phyloP scores from a whole-genome alignment of 306 rosid species.

The Quercus bicolor region DNA sequence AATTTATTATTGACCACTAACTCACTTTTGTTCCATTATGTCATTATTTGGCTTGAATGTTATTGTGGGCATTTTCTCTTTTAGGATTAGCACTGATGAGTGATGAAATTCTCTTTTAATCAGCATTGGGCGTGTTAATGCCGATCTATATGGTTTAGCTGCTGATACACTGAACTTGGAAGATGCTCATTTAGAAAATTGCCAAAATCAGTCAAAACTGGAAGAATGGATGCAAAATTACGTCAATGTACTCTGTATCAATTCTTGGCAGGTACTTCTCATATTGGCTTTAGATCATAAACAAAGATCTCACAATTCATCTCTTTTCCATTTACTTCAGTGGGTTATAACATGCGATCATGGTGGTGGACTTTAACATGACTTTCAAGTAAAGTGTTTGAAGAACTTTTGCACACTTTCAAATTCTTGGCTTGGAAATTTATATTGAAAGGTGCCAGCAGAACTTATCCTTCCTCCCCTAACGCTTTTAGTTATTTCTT shows the following conservation, averaged over 20 bases:
- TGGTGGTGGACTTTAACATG: not conserved
- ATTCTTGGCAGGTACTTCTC: slow-evolving; percentile 86
- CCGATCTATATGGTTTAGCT: slow-evolving; percentile 75
- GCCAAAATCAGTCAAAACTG: slow-evolving; percentile 40
- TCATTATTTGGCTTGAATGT: slow-evolving; percentile 5
- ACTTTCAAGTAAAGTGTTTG: not conserved
- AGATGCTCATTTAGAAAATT: slow-evolving; percentile 24
- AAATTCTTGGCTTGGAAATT: not conserved
- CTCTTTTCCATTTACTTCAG: not conserved
- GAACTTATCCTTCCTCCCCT: not conserved
- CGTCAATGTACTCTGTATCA: slow-evolving; percentile 70
- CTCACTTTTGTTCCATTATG: slow-evolving; percentile 2
- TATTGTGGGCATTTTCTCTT: slow-evolving; percentile 13
- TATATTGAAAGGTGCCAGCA: not conserved
- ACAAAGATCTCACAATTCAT: not conserved
- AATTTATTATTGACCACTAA: not conserved
- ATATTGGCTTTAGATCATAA: slow-evolving; percentile 1
- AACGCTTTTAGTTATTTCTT: not conserved
- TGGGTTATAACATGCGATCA: not conserved
- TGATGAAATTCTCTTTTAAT: slow-evolving; percentile 21
- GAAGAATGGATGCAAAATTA: slow-evolving; percentile 74
- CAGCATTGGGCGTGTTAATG: slow-evolving; percentile 90
- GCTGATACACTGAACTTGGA: slow-evolving; percentile 54
- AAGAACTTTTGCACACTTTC: not conserved
- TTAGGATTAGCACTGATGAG: slow-evolving; percentile 15